phyloP scores from a whole-genome alignment of 371 early-diverging fungal species.

The Rhizopus delemar region DNA sequence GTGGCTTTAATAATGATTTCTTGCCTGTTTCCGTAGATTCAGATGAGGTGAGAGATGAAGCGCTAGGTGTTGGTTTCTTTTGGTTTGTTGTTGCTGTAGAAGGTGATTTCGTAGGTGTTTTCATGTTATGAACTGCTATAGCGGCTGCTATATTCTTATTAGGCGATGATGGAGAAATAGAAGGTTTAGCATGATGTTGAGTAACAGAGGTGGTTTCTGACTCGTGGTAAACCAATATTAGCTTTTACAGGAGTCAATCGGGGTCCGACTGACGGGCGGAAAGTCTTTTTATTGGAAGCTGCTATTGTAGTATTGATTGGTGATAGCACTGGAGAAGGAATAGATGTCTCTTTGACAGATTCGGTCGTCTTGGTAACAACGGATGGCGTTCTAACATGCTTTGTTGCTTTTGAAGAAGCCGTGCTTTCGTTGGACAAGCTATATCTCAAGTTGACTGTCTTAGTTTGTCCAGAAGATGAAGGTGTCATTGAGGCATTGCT shows the following conservation, averaged over 20 bases:
- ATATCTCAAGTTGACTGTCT: slow-evolving; percentile 6
- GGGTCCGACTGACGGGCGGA: slow-evolving; percentile 30
- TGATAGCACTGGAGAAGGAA: slow-evolving; percentile 14
- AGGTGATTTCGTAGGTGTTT: slow-evolving; percentile 4
- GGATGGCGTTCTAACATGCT: not conserved
- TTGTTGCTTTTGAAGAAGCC: not conserved
- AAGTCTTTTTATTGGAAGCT: slow-evolving; percentile 11
- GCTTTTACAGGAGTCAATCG: slow-evolving; percentile 30
- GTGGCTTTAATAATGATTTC: slow-evolving; percentile 28
- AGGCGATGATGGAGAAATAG: slow-evolving; percentile 1
- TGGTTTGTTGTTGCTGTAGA: slow-evolving; percentile 1
- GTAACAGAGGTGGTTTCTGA: slow-evolving; percentile 32
- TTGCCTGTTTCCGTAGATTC: slow-evolving; percentile 16
- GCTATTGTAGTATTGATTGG: slow-evolving; percentile 5
- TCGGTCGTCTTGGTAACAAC: not conserved
- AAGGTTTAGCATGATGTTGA: slow-evolving; percentile 9
- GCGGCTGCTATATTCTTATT: not conserved
- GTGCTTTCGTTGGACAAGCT: slow-evolving; percentile 8
- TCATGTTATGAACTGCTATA: not conserved
- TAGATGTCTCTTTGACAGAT: slow-evolving; percentile 4
- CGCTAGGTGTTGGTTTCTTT: slow-evolving; percentile 12
- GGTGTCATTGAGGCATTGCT: slow-evolving; percentile 16
- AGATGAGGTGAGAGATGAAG: not conserved
- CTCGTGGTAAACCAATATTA: slow-evolving; percentile 31
- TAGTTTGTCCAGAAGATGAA: slow-evolving; percentile 17